These are phyloP conservation scores for Penicillium paxilli DNA, from an alignment of 495 filamentous ascomycete species.

Conservation along the genomic window DNA sequence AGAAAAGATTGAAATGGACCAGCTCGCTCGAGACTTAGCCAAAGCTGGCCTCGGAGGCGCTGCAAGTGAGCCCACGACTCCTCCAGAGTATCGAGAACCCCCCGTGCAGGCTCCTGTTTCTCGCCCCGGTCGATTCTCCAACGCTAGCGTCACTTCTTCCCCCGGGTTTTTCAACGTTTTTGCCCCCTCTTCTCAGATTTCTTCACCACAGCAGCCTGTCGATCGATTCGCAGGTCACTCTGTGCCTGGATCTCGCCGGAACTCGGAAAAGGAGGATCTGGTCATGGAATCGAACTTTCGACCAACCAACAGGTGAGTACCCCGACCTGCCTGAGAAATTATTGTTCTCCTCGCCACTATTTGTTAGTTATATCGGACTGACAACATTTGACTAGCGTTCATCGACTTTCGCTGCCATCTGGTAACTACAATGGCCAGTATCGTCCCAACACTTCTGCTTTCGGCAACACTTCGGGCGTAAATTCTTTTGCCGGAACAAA, in stretches of 20 bases:
- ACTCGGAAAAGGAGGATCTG: conserved; percentile 50
- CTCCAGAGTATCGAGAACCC: conserved; percentile 86
- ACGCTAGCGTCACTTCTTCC: conserved; percentile 77
- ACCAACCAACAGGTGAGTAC: conserved; percentile 42
- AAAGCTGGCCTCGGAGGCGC: conserved; percentile 64
- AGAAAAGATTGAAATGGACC: conserved; percentile 78
- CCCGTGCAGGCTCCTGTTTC: conserved; percentile 72
- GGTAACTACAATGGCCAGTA: conserved; percentile 60
- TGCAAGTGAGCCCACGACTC: conserved; percentile 92
- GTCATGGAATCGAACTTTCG: conserved; percentile 36
- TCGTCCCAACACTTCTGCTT: conserved; percentile 48
- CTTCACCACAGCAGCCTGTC: conserved; percentile 52
- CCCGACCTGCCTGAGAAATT: background rate
- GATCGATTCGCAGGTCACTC: conserved; percentile 70
- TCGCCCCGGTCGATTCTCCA: conserved; percentile 79
- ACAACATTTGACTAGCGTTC: conserved; percentile 52
- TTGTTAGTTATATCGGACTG: conserved; percentile 1
- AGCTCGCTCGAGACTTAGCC: conserved; percentile 75
- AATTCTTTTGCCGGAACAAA: conserved; percentile 75
- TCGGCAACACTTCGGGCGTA: conserved; percentile 47
- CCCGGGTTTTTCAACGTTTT: conserved; percentile 74
- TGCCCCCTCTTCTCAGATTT: conserved; percentile 64
- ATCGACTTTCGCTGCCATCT: conserved; percentile 89
- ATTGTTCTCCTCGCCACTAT: background rate
- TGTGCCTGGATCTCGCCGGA: conserved; percentile 79